Evolutionary conservation across 352 stramenopile genomes (phyloP), one percentile per base, ranked within the genome.

Genomic region (Porosira glacialis): DNA sequence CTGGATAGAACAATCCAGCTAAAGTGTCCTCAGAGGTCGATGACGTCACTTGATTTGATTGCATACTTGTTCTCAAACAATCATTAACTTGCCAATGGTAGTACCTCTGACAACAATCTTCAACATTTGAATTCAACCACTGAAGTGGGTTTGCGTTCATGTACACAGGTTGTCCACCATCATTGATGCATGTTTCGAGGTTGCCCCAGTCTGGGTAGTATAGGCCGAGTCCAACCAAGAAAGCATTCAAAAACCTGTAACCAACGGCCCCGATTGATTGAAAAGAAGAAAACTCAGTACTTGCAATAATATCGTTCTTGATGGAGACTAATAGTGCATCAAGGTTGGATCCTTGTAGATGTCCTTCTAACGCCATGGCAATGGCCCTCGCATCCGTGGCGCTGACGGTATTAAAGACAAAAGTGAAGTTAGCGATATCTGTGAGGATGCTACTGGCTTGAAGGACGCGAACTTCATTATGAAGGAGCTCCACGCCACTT

Each of bases 121-220:
- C 59, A 2, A 77, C 27, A 30, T 1, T 56, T 47, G 0, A 24
- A 26, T 53, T 56, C 10, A 77, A 24, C 68, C 59, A 71, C 3
- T 27, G 7, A 10, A 10, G 7, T 27, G 47, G 30, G 13, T 71
- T 59, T 2, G 10, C 43, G 26, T 77, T 77, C 68, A 77, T 77
- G 45, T 77, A 77, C 2, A 35, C 43, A 51, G 31, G 22, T 52
- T 52, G 45, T 8, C 11, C 11, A 2, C 45, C 45, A 52, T 52
- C 45, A 19, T 50, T 71, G 27, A 77, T 45, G 19, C 68, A 77
- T 10, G 68, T 77, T 19, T 77, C 68, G 15, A 19, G 10, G 21
- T 19, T 10, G 11, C 68, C 68, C 68, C 68, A 77, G 11, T 31
- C 68, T 26, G 68, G 68, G 50, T 70, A 77, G 27, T 71, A 77